These are phyloP conservation scores for Cystobasidium sp. DNA, from an alignment of 1,284 basidiomycete species.

Conservation along the genomic window DNA sequence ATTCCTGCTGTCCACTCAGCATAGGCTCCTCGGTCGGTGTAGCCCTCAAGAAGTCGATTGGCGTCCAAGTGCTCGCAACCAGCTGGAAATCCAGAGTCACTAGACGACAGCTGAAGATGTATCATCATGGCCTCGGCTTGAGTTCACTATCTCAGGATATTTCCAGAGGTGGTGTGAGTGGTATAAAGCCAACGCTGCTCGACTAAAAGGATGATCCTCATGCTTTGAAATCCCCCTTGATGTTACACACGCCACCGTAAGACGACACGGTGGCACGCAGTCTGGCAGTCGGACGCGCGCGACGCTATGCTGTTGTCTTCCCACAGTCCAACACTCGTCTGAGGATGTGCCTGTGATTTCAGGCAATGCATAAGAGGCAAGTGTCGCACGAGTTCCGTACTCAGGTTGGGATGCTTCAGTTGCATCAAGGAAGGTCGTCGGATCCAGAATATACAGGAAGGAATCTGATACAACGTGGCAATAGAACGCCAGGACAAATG, in stretches of 20 bases:
- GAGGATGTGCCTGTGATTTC: no score
- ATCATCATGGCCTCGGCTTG: neutral
- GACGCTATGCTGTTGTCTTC: no score
- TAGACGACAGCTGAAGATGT: neutral
- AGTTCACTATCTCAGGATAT: neutral
- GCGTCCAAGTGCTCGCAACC: conserved; percentile 27
- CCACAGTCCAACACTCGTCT: no score
- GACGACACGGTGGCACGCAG: no score
- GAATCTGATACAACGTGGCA: no score
- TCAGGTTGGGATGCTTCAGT: no score
- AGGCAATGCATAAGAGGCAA: no score
- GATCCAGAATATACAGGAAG: no score
- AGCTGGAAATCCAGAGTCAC: conserved; percentile 11
- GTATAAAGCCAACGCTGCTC: conserved; percentile 4
- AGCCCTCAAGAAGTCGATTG: conserved; percentile 18
- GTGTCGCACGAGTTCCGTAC: no score
- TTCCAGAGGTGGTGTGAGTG: neutral
- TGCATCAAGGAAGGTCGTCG: no score
- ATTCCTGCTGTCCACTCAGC: conserved; percentile 69
- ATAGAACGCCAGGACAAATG: no score
- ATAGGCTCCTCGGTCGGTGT: conserved; percentile 12
- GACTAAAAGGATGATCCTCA: neutral
- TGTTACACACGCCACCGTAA: neutral
- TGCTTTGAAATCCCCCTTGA: neutral
- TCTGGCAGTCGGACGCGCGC: no score